Evolutionary conservation across 2,329 filamentous ascomycete genomes (phyloP).

Genomic region (Leptographium procerum): DNA sequence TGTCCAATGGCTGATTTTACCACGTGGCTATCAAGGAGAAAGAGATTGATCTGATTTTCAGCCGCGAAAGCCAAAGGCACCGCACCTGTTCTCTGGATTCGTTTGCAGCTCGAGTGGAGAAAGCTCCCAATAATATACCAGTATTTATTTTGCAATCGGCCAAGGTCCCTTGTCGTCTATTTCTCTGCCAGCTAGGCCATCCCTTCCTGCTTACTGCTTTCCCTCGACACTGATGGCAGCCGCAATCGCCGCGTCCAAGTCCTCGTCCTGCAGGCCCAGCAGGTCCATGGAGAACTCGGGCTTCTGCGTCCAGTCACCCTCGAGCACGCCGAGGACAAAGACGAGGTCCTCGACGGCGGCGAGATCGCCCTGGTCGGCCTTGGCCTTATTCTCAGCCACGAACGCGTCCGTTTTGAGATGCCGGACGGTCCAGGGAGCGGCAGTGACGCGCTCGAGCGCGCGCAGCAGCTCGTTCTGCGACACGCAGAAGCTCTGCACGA

Average conservation of each 20-base stretch:
- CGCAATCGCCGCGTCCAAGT: conserved; percentile 30
- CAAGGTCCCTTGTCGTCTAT: no score
- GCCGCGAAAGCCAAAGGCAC: no score
- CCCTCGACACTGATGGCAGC: conserved; percentile 15
- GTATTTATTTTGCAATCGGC: not conserved
- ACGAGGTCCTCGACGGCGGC: conserved; percentile 34
- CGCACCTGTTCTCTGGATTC: no score
- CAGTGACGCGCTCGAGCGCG: conserved; percentile 22
- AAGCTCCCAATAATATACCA: not conserved
- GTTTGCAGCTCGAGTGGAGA: no score
- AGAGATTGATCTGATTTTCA: no score
- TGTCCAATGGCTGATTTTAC: no score
- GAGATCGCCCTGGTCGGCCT: conserved; percentile 25
- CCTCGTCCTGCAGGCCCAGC: conserved; percentile 33
- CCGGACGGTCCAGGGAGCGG: conserved; percentile 18
- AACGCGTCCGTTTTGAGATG: conserved; percentile 27
- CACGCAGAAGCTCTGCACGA: conserved; percentile 29
- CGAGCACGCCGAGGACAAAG: conserved; percentile 33
- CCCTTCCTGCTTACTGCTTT: not conserved
- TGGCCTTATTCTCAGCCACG: conserved; percentile 24
- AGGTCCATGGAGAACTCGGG: conserved; percentile 35
- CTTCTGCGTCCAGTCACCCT: conserved; percentile 35
- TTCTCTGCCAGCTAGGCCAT: not conserved
- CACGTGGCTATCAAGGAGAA: no score
- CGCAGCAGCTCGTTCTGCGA: conserved; percentile 23